Base-by-base conservation (phyloP, 176 grass and related monocot genomes). In the Carex pumila region DNA sequence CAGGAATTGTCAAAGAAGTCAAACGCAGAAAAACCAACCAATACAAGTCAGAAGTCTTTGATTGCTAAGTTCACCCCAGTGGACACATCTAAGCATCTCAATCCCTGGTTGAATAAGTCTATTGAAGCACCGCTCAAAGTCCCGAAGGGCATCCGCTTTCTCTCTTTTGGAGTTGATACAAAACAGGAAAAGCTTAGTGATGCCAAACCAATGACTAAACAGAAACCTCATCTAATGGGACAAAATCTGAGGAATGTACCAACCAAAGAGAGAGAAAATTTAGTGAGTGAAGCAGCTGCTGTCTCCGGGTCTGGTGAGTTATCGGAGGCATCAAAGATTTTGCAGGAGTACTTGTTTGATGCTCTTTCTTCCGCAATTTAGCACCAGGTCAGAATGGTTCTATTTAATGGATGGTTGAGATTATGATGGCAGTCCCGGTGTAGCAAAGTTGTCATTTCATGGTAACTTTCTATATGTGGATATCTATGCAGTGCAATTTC, bases 291-390 rank as follows among this genome's bases (percentile, higher is more conserved):
- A 74, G 47, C 85, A 82, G 53, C 63, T 90, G 68, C 59, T 81
- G 43, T 61, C 62, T 17, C 76, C 12, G 62, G 66, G 59, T 88
- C 90, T 82, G 59, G 72, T 82, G 89, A 93, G 83, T 78, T 88
- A 57, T 93, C 88, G 85, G 92, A 93, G 63, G 91, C 95, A 37
- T 91, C 89, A 79, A 93, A 87, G 81, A 94, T 93, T 90, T 90
- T 94, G 49, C 88, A 93, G 73, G 95, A 94, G 73, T 98, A 94
- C 85, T 88, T 98, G 87, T 98, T 98, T 87, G 72, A 87, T 85
- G 58, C 65, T 88, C 56, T 75, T 41, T 79, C 19, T 87, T 79
- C 84, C 75, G 36, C 70, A 36, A 59, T 65, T 86, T 64, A 53
- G 61, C 1, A 3, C 49, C 12, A 53, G 43, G 31, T 69, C 14